Conservation (phyloP, 305 asterid genomes). For the Withania somnifera region DNA sequence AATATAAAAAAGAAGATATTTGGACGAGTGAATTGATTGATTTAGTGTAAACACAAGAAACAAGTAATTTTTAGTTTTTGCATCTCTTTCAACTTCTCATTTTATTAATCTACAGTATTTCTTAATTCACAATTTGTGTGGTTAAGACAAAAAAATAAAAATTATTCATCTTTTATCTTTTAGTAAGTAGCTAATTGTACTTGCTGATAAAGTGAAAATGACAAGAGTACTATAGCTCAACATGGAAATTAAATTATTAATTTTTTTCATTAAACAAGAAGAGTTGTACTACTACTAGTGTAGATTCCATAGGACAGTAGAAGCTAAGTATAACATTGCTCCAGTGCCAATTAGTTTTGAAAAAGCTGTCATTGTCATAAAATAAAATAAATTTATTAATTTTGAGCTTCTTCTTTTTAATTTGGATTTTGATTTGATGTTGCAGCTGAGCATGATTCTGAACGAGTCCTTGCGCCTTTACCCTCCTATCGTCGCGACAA, state of each 20-base stretch:
- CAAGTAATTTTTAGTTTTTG: too few species aligned
- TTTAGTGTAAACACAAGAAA: too few species aligned
- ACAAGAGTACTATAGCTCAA: not conserved
- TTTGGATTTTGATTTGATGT: not conserved
- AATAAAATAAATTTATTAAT: not conserved
- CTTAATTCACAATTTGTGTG: too few species aligned
- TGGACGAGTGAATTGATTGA: too few species aligned
- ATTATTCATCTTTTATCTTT: not conserved
- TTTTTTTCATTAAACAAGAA: not conserved
- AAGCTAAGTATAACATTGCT: not conserved
- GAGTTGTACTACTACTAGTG: not conserved
- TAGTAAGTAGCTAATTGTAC: not conserved
- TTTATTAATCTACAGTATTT: too few species aligned
- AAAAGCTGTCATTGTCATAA: not conserved
- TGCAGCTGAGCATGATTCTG: slow-evolving; percentile 52
- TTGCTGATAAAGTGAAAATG: not conserved
- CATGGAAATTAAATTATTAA: not conserved
- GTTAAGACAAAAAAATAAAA: not conserved
- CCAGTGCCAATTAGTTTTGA: not conserved
- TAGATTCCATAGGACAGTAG: not conserved
- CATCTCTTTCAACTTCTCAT: too few species aligned
- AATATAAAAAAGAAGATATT: too few species aligned
- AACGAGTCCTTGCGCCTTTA: slow-evolving; percentile 56
- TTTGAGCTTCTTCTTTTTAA: not conserved
- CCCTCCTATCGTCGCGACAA: slow-evolving; percentile 47